These are phyloP conservation scores for Umbelopsis sp. DNA, from an alignment of 192 early-diverging fungal genomes.

Conservation along the genomic window DNA sequence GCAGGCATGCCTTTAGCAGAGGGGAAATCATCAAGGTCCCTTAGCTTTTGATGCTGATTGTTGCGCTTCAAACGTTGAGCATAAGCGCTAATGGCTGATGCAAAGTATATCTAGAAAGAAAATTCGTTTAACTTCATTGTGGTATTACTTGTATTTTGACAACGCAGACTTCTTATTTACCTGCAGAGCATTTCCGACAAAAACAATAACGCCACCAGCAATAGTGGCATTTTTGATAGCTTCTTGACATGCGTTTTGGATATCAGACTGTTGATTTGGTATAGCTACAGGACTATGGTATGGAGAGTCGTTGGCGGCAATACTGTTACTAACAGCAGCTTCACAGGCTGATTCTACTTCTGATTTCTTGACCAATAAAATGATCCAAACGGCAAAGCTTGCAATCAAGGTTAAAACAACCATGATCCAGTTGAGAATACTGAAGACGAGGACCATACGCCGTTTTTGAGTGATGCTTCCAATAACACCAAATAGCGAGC, in stretches of 20 bases:
- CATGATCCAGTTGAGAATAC: constrained; percentile 29
- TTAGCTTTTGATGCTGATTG: constrained; percentile 32
- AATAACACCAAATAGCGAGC: constrained; percentile 32
- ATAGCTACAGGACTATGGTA: constrained; percentile 3
- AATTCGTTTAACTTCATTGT: too few species aligned
- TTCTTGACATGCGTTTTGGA: constrained; percentile 1
- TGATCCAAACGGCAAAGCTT: constrained; percentile 20
- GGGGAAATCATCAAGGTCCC: constrained; percentile 37
- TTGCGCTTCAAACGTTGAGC: constrained; percentile 29
- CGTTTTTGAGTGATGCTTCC: constrained; percentile 34
- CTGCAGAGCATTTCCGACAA: constrained; percentile 31
- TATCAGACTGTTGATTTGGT: background rate
- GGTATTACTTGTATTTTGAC: too few species aligned
- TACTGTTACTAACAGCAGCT: background rate
- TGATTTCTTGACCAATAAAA: background rate
- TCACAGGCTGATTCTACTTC: background rate
- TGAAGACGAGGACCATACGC: constrained; percentile 24
- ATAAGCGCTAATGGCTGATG: constrained; percentile 34
- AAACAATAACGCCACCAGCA: background rate
- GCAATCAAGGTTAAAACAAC: constrained; percentile 25
- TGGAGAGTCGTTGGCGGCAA: constrained; percentile 7
- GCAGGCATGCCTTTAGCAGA: constrained; percentile 19
- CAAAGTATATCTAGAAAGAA: constrained; percentile 30
- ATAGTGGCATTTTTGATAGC: constrained; percentile 16
- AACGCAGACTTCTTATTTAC: background rate